These are phyloP conservation scores for Cornus kousa DNA, from an alignment of 148 eudicot genomes.

Conservation along the genomic window DNA sequence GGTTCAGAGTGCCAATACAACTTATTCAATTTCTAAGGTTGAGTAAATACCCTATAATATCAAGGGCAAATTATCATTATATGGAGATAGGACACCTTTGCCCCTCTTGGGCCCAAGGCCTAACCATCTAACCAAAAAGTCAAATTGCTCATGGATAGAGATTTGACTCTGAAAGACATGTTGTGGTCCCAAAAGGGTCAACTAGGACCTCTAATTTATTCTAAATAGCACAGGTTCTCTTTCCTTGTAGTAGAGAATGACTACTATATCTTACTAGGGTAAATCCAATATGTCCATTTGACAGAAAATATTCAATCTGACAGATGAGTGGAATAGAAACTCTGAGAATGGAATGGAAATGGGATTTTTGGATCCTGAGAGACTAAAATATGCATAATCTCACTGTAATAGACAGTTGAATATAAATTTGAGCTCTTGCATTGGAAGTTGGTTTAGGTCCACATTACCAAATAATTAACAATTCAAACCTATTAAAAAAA, in stretches of 20 bases:
- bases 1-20: no score
- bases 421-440: constrained; percentile 32
- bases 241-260: no score
- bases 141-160: neutral
- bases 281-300: neutral
- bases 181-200: neutral
- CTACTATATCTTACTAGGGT: neutral
- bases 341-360: constrained; percentile 61
- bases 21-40: no score
- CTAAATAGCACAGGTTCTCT: neutral
- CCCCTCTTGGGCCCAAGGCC: neutral
- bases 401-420: constrained; percentile 20
- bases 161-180: neutral
- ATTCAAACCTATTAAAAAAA: no score
- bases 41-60: no score
- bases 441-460: constrained; percentile 26
- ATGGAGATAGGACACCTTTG: neutral
- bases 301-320: constrained; percentile 38
- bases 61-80: neutral
- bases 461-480: constrained; percentile 18
- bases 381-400: constrained; percentile 4
- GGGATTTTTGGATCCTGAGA: constrained; percentile 50
- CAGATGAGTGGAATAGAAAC: constrained; percentile 77
- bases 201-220: neutral
- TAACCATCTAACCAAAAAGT: neutral